A percentile compares a stretch with the other conserved stretches of the same genome.
Evolutionary conservation across 352 stramenopile genomes (phyloP).

Genomic region (Globisporangium parvum): DNA sequence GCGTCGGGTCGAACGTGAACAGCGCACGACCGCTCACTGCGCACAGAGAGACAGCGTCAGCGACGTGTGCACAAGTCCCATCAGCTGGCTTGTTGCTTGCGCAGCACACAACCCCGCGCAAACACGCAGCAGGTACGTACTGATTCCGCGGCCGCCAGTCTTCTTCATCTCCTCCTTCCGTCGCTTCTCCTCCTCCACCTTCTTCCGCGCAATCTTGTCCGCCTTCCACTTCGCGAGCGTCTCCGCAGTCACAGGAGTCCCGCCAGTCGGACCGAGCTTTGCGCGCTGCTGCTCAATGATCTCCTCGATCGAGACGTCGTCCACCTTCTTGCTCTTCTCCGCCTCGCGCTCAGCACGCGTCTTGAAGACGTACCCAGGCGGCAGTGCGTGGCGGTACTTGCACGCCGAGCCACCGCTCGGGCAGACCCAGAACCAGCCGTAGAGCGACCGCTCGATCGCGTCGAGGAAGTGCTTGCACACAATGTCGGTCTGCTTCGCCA

Average conservation of each 20-base stretch:
- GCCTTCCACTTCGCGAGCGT: conserved; percentile 88
- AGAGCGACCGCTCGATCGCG: conserved; percentile 86
- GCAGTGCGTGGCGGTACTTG: conserved; percentile 85
- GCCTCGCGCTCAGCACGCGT: conserved; percentile 81
- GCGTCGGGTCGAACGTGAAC: conserved; percentile 86
- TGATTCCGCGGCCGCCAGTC: conserved; percentile 69
- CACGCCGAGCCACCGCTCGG: conserved; percentile 76
- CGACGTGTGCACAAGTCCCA: conserved; percentile 1
- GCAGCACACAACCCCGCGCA: too few species aligned
- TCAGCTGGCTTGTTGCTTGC: not conserved
- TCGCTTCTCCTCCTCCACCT: conserved; percentile 74
- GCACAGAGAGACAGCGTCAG: conserved; percentile 13
- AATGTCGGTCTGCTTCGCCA: conserved; percentile 81
- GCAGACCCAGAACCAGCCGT: conserved; percentile 90
- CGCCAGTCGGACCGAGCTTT: conserved; percentile 75
- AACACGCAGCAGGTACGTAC: conserved; percentile 51
- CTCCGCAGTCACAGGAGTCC: conserved; percentile 86
- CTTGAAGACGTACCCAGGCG: conserved; percentile 86
- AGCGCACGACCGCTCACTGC: conserved; percentile 87
- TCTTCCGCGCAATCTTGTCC: conserved; percentile 69
- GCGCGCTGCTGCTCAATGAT: conserved; percentile 89
- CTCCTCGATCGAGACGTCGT: conserved; percentile 85
- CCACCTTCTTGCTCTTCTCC: conserved; percentile 78
- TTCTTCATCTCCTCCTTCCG: conserved; percentile 86
- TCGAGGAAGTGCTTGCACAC: conserved; percentile 90